Percentiles rank a stretch among this genome's conserved stretches.
phyloP scores from a whole-genome alignment of 371 early-diverging fungal genomes.

The Rhizomucor miehei region DNA sequence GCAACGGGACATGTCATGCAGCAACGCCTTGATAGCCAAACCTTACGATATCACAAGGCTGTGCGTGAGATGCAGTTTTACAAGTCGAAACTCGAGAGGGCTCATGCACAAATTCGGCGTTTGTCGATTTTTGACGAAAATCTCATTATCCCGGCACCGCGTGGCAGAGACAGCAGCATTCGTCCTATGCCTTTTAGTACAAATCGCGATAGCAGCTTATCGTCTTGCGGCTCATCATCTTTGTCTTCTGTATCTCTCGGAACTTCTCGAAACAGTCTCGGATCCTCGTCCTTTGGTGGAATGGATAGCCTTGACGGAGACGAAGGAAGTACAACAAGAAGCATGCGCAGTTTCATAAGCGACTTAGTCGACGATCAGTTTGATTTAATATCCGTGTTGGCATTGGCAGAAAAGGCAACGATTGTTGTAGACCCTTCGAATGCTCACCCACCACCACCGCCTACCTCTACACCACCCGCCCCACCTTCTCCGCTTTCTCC shows the following conservation, averaged over 20 bases:
- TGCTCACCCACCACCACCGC: slow-evolving; percentile 9
- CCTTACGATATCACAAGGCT: slow-evolving; percentile 13
- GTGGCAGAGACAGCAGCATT: neutral
- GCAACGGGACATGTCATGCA: neutral
- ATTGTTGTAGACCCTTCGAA: neutral
- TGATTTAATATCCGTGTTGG: neutral
- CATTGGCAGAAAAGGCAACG: neutral
- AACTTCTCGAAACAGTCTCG: no score
- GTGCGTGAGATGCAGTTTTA: slow-evolving; percentile 16
- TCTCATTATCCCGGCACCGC: no score
- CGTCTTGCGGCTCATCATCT: no score
- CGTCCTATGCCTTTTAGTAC: no score
- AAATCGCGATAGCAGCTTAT: no score
- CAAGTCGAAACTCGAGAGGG: slow-evolving; percentile 5
- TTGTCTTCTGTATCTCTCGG: no score
- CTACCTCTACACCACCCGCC: neutral
- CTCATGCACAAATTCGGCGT: neutral
- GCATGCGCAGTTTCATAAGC: no score
- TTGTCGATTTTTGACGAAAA: no score
- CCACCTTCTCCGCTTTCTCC: neutral
- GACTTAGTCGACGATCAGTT: neutral
- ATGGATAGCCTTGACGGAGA: no score
- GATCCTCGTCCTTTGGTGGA: no score
- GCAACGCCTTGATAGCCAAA: neutral
- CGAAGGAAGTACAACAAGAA: no score